Evolutionary conservation across 2,329 filamentous ascomycete genomes (phyloP), one percentile per base, ranked within the genome.

Genomic region (Colletotrichum kahawae): DNA sequence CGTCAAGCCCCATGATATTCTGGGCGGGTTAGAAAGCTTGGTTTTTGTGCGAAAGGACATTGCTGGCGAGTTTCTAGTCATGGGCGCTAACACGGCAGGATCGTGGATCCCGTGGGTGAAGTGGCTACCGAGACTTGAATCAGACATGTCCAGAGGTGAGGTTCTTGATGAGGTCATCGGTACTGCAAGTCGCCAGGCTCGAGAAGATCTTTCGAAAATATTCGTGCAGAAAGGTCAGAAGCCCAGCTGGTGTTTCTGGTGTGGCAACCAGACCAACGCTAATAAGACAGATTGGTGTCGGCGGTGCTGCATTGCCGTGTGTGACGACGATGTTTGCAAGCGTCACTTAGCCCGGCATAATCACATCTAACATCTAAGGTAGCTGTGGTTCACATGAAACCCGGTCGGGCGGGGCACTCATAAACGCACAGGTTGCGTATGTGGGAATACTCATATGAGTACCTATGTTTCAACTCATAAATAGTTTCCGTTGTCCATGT

Each of bases 101-200:
- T 16, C 66, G 33, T 77, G 75, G 75, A 68, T 77, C 2, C 75
- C 75, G 29, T 77, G 75, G 75, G 69, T 73, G 9, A 71, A 72
- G 13, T 77, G 75, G 75, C 67, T 77, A 7, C 75, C 75, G 1
- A 65, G 75, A 38, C 73, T 77, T 9, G 75, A 76, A 36, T 57
- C 43, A n/a, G 75, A 76, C 34, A 67, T 77, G 69, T 68, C 66
- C 6, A 63, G 65, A 63, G 34, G 43, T 13, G 68, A 73, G 14
- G 16, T 73, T 3, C 34, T 77, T 4, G 60, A 72, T 5, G 65
- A 56, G 0, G 16, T 73, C 4, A 36, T 77, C 7, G 75, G 75
- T 3, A 24, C 8, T 5, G 10, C 38, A 9, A 77, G 75, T 33
- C 57, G 29, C 6, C 38, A 27, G 4, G 33, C 69, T 16, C 73